These are phyloP conservation scores for Pleurotus tuoliensis DNA, from an alignment of 768 basidiomycete species.

Conservation along the genomic window DNA sequence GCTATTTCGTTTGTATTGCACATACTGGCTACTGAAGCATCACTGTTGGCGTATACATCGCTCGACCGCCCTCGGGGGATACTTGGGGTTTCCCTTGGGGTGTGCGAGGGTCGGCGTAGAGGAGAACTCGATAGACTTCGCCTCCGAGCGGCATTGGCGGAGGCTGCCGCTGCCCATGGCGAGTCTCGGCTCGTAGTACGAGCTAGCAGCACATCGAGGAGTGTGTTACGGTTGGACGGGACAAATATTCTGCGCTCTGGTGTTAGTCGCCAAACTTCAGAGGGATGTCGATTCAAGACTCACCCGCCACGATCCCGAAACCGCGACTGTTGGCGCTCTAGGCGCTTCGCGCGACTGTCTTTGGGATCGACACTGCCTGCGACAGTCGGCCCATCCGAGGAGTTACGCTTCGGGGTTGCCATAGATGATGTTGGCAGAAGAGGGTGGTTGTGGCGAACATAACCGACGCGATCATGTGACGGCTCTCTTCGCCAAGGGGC, in stretches of 20 bases:
- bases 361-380: constrained; percentile 32
- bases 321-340: constrained; percentile 60
- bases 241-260: constrained; percentile 42
- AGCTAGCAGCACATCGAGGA: constrained; percentile 51
- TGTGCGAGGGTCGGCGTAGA: background rate
- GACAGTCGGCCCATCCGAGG: background rate
- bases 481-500: no score
- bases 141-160: background rate
- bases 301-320: constrained; percentile 69
- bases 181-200: constrained; percentile 41
- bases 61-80: background rate
- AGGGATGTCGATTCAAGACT: constrained; percentile 16
- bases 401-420: no score
- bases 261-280: background rate
- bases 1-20: background rate
- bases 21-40: background rate
- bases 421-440: no score
- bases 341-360: constrained; percentile 57
- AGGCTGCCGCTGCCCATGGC: constrained; percentile 24
- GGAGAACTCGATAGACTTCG: background rate
- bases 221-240: constrained; percentile 44
- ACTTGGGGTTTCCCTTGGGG: background rate
- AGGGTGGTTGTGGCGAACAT: no score
- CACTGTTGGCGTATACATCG: background rate
- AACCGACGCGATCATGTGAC: no score